phyloP scores from a whole-genome alignment of 2,329 filamentous ascomycete species.

The Volutella citrinella region DNA sequence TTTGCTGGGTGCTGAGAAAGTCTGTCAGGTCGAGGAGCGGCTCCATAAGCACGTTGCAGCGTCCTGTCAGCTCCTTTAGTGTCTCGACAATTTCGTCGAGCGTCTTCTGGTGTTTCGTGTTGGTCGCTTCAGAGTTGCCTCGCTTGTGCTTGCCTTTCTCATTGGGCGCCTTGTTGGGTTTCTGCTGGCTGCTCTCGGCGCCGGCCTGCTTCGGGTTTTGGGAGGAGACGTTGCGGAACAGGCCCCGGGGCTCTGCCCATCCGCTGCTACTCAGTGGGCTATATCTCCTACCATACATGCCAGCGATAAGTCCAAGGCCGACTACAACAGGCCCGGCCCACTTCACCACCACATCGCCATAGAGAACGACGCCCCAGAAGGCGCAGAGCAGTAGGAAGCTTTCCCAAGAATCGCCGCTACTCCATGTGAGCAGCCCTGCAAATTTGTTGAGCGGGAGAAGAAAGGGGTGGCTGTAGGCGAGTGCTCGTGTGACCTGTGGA shows the following conservation, averaged over 20 bases:
- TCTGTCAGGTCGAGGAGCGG: slow-evolving; percentile 87
- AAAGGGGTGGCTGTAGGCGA: slow-evolving; percentile 96
- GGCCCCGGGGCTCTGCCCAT: slow-evolving; percentile 54
- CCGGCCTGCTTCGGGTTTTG: slow-evolving; percentile 14
- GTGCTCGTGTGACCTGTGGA: slow-evolving; percentile 86
- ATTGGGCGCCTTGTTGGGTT: slow-evolving; percentile 18
- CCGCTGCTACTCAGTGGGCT: slow-evolving; percentile 86
- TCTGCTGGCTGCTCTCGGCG: slow-evolving; percentile 21
- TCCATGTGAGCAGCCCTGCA: slow-evolving; percentile 88
- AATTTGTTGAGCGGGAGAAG: slow-evolving; percentile 84
- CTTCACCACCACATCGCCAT: slow-evolving; percentile 79
- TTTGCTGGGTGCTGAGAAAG: slow-evolving; percentile 87
- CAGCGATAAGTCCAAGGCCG: slow-evolving; percentile 75
- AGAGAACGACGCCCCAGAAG: slow-evolving; percentile 85
- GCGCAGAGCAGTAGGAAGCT: slow-evolving; percentile 83
- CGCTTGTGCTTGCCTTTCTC: slow-evolving; percentile 38
- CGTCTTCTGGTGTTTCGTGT: slow-evolving; percentile 83
- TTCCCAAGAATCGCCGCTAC: slow-evolving; percentile 90
- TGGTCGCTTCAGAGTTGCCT: slow-evolving; percentile 56
- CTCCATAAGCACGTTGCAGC: slow-evolving; percentile 89
- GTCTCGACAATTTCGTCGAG: slow-evolving; percentile 97
- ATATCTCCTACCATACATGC: slow-evolving; percentile 89
- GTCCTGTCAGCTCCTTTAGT: slow-evolving; percentile 81
- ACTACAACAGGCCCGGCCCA: slow-evolving; percentile 81
- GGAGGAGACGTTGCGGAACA: slow-evolving; percentile 26